phyloP scores from a whole-genome alignment of 495 filamentous ascomycete genomes.

The Aspergillus homomorphus region DNA sequence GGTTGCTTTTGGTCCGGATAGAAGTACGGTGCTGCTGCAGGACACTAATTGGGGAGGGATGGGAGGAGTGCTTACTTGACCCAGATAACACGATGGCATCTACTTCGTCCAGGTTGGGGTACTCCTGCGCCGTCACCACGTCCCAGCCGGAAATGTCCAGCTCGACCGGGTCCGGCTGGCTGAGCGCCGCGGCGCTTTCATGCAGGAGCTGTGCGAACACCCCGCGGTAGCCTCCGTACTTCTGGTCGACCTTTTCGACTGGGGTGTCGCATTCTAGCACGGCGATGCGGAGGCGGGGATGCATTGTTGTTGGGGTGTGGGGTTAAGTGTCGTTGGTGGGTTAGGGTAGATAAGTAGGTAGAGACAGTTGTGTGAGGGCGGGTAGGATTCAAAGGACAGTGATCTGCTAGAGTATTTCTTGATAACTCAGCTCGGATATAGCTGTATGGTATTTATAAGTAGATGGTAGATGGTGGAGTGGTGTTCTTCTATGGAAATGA shows the following conservation, averaged over 20 bases:
- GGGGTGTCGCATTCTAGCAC: conserved; percentile 82
- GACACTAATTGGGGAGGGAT: background rate
- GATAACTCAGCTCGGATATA: no score
- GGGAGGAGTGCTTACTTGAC: conserved; percentile 45
- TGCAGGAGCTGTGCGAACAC: conserved; percentile 65
- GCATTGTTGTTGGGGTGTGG: conserved; percentile 25
- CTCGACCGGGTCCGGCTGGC: conserved; percentile 35
- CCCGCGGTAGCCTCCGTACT: conserved; percentile 70
- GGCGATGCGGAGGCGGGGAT: conserved; percentile 69
- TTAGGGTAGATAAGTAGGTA: background rate
- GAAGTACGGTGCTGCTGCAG: no score
- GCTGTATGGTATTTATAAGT: no score
- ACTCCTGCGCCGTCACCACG: conserved; percentile 56
- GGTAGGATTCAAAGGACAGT: no score
- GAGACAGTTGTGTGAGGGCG: background rate
- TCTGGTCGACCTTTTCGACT: conserved; percentile 48
- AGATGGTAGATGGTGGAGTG: no score
- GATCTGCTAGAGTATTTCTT: no score
- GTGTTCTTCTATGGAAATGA: no score
- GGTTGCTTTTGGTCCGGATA: no score
- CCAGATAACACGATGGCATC: conserved; percentile 84
- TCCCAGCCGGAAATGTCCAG: conserved; percentile 65
- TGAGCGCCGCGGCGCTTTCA: conserved; percentile 43
- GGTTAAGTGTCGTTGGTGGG: background rate
- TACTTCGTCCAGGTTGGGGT: conserved; percentile 67